A percentile compares a stretch with the other conserved stretches of the same genome.
phyloP scores from a whole-genome alignment of 305 asterid genomes.

The Solanum hybrid region DNA sequence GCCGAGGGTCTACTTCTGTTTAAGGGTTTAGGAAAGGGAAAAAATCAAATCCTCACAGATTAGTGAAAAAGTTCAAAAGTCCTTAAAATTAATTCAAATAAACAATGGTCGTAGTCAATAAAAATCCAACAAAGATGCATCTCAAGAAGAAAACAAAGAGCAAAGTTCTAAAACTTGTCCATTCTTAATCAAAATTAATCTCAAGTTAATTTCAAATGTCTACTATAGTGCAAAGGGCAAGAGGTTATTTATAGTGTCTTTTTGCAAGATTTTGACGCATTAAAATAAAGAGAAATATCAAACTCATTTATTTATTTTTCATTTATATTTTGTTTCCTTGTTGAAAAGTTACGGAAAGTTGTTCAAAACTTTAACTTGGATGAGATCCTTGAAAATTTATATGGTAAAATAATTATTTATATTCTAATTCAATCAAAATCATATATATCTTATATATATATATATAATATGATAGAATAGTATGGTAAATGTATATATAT shows the following conservation, averaged over 20 bases:
- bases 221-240: background rate
- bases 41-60: too few relatives aligned
- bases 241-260: background rate
- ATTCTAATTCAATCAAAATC: background rate
- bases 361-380: background rate
- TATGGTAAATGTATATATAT: background rate
- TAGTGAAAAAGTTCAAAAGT: too few relatives aligned
- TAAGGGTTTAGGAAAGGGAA: too few relatives aligned
- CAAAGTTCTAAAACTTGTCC: background rate
- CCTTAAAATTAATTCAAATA: too few relatives aligned
- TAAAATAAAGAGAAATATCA: background rate
- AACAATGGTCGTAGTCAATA: too few relatives aligned
- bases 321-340: background rate
- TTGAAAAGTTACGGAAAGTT: background rate
- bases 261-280: background rate
- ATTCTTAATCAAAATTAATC: background rate
- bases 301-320: background rate
- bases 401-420: background rate
- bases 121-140: too few relatives aligned
- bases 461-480: background rate
- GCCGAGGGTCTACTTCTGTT: too few relatives aligned
- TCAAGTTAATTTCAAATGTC: background rate
- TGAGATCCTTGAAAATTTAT: background rate
- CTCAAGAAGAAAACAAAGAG: background rate
- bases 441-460: background rate